Percentiles rank a stretch among this genome's conserved stretches.
These are phyloP conservation scores for Colletotrichum melonis DNA, from an alignment of 2,329 filamentous ascomycete species.

Conservation along the genomic window DNA sequence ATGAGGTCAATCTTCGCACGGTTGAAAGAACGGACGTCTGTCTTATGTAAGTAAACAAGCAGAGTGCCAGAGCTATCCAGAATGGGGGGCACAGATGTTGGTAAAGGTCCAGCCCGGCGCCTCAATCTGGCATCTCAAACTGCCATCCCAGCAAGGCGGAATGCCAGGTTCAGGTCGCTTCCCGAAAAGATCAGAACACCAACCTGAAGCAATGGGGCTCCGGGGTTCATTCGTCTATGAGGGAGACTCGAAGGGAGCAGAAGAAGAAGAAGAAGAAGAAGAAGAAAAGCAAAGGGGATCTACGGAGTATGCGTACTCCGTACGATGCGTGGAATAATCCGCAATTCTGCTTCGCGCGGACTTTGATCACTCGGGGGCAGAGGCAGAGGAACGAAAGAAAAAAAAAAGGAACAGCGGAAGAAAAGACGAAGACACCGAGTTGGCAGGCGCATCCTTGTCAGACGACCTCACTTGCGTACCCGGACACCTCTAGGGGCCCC, in stretches of 20 bases:
- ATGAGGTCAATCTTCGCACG: too few relatives aligned
- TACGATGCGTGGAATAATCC: too few relatives aligned
- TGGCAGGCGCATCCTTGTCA: neutral
- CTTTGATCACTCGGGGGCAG: neutral
- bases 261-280: neutral
- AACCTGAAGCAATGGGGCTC: neutral
- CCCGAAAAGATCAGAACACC: neutral
- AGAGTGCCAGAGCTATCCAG: neutral
- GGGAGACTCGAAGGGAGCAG: neutral
- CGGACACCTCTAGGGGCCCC: neutral
- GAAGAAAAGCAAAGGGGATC: neutral
- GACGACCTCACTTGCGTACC: neutral
- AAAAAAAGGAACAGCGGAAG: neutral
- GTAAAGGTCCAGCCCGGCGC: neutral
- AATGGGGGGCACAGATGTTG: neutral
- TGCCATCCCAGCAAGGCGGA: neutral
- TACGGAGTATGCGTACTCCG: neutral
- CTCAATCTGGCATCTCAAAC: neutral
- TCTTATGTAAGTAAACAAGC: neutral
- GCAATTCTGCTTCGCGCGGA: neutral
- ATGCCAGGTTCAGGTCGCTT: neutral
- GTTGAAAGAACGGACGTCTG: too few relatives aligned
- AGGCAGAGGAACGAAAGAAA: neutral
- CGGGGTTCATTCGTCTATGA: neutral
- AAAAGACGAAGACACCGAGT: neutral